phyloP scores from a whole-genome alignment of 352 stramenopile genomes.

The Phytophthora rubi region DNA sequence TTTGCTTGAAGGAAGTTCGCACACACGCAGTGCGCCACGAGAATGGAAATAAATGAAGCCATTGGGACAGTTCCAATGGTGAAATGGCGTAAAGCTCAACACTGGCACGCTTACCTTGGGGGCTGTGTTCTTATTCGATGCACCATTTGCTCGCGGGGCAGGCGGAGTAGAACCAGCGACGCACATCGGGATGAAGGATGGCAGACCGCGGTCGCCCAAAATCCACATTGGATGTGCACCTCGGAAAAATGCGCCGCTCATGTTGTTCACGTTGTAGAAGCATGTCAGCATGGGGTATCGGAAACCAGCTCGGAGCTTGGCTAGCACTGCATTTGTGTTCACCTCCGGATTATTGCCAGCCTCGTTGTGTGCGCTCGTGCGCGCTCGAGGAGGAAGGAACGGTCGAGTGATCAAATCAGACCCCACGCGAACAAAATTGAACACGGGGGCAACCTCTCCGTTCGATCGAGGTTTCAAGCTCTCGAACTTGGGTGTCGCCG shows the following conservation, averaged over 20 bases:
- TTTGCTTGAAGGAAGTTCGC: constrained; percentile 79
- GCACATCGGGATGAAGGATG: constrained; percentile 79
- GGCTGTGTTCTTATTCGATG: constrained; percentile 24
- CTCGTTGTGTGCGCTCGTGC: constrained; percentile 56
- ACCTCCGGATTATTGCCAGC: constrained; percentile 55
- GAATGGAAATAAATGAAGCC: constrained; percentile 92
- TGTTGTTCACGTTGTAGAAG: constrained; percentile 87
- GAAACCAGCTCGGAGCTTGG: constrained; percentile 80
- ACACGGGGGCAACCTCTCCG: constrained; percentile 31
- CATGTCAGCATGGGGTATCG: constrained; percentile 87
- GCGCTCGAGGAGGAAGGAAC: constrained; percentile 68
- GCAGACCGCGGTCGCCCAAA: constrained; percentile 66
- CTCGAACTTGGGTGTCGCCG: constrained; percentile 57
- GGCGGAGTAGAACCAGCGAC: constrained; percentile 44
- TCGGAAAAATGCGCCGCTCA: constrained; percentile 87
- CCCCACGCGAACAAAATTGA: constrained; percentile 71
- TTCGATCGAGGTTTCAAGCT: constrained; percentile 32
- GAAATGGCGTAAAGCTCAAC: constrained; percentile 88
- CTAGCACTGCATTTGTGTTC: constrained; percentile 72
- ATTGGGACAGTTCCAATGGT: constrained; percentile 90
- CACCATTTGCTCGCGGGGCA: constrained; percentile 26
- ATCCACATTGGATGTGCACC: constrained; percentile 88
- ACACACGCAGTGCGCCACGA: constrained; percentile 76
- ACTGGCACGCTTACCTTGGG: constrained; percentile 73
- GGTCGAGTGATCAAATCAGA: constrained; percentile 83